Evolutionary conservation across 352 stramenopile species (phyloP).

Genomic region (Pythium myriotylum): DNA sequence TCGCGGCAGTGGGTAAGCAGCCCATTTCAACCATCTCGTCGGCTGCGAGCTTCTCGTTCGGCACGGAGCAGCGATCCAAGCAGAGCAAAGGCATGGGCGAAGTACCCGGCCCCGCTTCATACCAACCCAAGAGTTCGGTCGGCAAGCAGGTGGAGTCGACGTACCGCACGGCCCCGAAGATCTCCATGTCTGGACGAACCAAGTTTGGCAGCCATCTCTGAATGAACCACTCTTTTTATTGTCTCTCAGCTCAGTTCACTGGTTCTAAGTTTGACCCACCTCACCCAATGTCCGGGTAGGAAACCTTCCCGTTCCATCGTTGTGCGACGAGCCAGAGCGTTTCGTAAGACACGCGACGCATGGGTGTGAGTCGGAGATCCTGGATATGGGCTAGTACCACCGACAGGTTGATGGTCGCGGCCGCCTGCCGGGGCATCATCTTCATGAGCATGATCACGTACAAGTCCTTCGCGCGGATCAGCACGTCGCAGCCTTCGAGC

Average conservation of each 20-base stretch:
- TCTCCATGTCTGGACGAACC: slow-evolving; percentile 77
- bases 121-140: slow-evolving; percentile 62
- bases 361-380: slow-evolving; percentile 30
- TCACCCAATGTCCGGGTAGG: slow-evolving; percentile 39
- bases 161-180: slow-evolving; percentile 64
- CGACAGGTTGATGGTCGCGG: slow-evolving; percentile 36
- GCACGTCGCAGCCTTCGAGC: slow-evolving; percentile 34
- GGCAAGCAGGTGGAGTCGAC: slow-evolving; percentile 68
- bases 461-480: slow-evolving; percentile 42
- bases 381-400: slow-evolving; percentile 35
- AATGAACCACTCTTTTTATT: slow-evolving; percentile 4
- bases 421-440: slow-evolving; percentile 27
- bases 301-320: slow-evolving; percentile 36
- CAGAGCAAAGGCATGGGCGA: slow-evolving; percentile 31
- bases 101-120: slow-evolving; percentile 48
- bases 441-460: slow-evolving; percentile 42
- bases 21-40: slow-evolving; percentile 61
- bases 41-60: slow-evolving; percentile 69
- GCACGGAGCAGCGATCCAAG: slow-evolving; percentile 57
- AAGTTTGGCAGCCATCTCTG: slow-evolving; percentile 82
- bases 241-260: not conserved
- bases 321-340: slow-evolving; percentile 29
- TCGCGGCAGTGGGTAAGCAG: slow-evolving; percentile 67
- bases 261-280: not conserved
- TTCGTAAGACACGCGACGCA: slow-evolving; percentile 34